Base-by-base conservation (phyloP, 2,329 filamentous ascomycete genomes). In the Setomelanomma holmii region DNA sequence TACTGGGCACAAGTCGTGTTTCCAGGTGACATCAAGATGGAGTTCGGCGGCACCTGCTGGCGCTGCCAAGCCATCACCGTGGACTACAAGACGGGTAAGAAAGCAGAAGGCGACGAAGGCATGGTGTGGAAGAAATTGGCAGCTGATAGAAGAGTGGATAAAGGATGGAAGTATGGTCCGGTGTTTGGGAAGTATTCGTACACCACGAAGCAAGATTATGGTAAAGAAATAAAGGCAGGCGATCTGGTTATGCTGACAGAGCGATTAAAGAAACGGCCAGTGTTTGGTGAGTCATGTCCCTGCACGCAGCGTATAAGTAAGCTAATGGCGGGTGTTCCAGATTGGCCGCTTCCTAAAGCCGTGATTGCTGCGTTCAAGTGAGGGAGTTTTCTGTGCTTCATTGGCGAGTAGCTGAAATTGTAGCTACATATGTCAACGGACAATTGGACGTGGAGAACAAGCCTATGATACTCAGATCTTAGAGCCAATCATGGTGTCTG, bases 51-150 rank as follows among this genome's bases (percentile, higher is more conserved):
- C 4, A 89, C 91, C 70, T 92, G 89, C 68, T 82, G 79, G 27
- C 79, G 89, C 34, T 93, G 89, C 71, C 75, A 79, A 23, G 89
- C 86, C 54, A 76, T 91, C 55, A 91, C 90, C 72, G 83, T 92
- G 51, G 86, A 91, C 75, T 90, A 89, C 67, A 68, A 75, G 19
- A 89, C 85, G 0, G 89, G 89, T 5, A 81, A 80, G 43, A 75
- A 78, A 36, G 84, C 82, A 0, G 75, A 76, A 1, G 85, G 84
- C 2, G 83, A 86, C 63, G 71, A 76, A 30, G 87, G 85, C n/a
- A 78, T 75, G 34, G 80, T 89, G 14, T 76, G 91, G 56, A 91
- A 90, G 78, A 85, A 86, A 64, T 74, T 93, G 63, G 86, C 86
- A 81, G 82, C 79, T 45, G 87, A 91, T 72, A 80, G 89, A 17